A percentile compares a stretch with the other conserved stretches of the same genome.
Evolutionary conservation across 2,329 filamentous ascomycete genomes (phyloP).

Genomic region (Trichoderma simmonsii): DNA sequence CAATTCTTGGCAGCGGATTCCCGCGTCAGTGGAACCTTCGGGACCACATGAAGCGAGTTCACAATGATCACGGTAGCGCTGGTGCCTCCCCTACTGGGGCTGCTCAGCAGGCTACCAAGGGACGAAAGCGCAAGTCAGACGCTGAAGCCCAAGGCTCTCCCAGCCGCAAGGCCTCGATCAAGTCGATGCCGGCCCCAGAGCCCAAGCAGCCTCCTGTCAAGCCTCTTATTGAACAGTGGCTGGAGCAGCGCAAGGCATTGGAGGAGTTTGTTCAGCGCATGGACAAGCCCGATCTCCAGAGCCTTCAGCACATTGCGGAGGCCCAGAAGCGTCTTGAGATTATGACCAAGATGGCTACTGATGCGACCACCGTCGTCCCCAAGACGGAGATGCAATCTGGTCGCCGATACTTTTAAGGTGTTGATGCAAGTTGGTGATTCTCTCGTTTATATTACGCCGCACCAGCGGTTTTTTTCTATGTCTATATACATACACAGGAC

Average conservation of each 20-base stretch:
- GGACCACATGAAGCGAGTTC: conserved; percentile 96
- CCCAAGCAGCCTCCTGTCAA: conserved; percentile 32
- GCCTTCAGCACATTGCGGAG: conserved; percentile 51
- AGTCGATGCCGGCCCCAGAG: conserved; percentile 36
- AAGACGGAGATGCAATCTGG: conserved; percentile 25
- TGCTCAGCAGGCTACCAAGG: conserved; percentile 40
- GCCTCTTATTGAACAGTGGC: conserved; percentile 53
- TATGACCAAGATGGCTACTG: conserved; percentile 50
- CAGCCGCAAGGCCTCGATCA: conserved; percentile 50
- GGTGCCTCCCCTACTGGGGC: conserved; percentile 40
- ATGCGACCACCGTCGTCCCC: conserved; percentile 25
- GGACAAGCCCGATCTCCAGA: conserved; percentile 48
- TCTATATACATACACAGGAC: conserved; percentile 5
- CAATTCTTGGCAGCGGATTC: conserved; percentile 80
- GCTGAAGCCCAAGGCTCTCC: conserved; percentile 37
- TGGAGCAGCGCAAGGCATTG: conserved; percentile 61
- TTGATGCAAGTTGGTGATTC: conserved; percentile 23
- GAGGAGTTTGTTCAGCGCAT: conserved; percentile 55
- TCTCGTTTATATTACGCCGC: conserved; percentile 2
- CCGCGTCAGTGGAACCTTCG: conserved; percentile 92
- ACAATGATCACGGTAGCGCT: conserved; percentile 58
- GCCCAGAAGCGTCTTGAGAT: conserved; percentile 49
- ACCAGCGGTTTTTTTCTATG: background rate
- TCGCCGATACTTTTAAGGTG: conserved; percentile 27
- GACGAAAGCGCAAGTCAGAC: conserved; percentile 59